Conservation (phyloP, 2,329 filamentous ascomycete species). For the Penicillium rolfsii region DNA sequence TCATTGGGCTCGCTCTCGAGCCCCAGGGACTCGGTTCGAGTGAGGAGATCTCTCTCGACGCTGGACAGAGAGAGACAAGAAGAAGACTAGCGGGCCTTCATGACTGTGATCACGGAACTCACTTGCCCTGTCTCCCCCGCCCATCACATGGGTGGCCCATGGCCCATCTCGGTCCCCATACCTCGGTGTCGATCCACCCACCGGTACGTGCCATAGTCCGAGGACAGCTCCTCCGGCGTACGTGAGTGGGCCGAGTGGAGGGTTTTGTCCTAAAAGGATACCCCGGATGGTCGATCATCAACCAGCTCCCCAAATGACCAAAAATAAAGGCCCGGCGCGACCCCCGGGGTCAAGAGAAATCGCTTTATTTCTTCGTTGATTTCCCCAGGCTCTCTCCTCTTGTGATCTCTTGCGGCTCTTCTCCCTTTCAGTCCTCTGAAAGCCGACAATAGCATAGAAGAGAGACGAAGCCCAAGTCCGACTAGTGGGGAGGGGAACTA, state of each 20-base stretch:
- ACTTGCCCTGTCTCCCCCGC: not conserved
- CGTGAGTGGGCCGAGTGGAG: slow-evolving; percentile 17
- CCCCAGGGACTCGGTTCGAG: not conserved
- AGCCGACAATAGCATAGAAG: slow-evolving; percentile 1
- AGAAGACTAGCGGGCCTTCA: not conserved
- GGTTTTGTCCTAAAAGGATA: slow-evolving; percentile 23
- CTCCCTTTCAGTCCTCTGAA: slow-evolving; percentile 3
- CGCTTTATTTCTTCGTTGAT: not conserved
- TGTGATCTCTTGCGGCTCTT: slow-evolving; percentile 18
- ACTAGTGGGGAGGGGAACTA: slow-evolving; percentile 9
- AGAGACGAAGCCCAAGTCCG: slow-evolving; percentile 19
- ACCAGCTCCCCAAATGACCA: slow-evolving; percentile 5
- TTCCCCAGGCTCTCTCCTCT: slow-evolving; percentile 13
- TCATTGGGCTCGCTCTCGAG: not conserved
- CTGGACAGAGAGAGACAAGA: not conserved
- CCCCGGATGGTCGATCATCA: slow-evolving; percentile 21
- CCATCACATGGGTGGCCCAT: slow-evolving; percentile 13
- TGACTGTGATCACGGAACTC: not conserved
- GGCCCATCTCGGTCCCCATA: slow-evolving; percentile 9
- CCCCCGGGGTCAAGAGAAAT: slow-evolving; percentile 7
- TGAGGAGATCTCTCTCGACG: not conserved
- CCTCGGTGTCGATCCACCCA: slow-evolving; percentile 16
- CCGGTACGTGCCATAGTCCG: slow-evolving; percentile 7
- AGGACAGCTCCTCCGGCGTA: slow-evolving; percentile 18
- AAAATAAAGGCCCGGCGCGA: slow-evolving; percentile 27